Evolutionary conservation across 2,329 filamentous ascomycete genomes (phyloP).

Genomic region (Colletotrichum trifolii): DNA sequence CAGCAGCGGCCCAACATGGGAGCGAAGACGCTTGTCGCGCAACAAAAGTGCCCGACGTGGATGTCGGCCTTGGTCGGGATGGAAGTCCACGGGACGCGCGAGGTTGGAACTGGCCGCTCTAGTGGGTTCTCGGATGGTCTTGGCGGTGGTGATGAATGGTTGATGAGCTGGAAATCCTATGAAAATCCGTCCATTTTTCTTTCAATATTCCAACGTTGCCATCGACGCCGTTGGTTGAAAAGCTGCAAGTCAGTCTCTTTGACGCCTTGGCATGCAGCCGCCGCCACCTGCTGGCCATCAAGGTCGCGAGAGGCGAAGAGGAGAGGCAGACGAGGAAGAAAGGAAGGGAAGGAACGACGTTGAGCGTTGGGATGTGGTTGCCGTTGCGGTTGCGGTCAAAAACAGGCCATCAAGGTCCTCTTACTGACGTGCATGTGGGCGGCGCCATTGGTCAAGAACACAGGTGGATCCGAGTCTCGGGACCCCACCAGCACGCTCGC

Average conservation of each 20-base stretch:
- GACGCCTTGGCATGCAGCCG: constrained; percentile 29
- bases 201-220: not conserved
- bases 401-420: constrained; percentile 35
- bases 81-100: not conserved
- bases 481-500: not conserved
- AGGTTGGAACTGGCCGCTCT: not conserved
- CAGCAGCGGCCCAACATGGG: not conserved
- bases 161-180: constrained; percentile 1
- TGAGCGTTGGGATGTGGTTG: not conserved
- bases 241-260: not conserved
- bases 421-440: constrained; percentile 15
- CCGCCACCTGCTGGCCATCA: constrained; percentile 21
- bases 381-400: constrained; percentile 6
- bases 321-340: not conserved
- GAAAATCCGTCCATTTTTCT: not conserved
- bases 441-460: not conserved
- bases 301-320: constrained; percentile 7
- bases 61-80: not conserved
- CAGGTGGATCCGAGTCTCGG: constrained; percentile 7
- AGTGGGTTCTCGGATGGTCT: not conserved
- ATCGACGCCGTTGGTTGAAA: not conserved
- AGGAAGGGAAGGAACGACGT: not conserved
- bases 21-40: not conserved
- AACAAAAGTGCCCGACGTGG: constrained; percentile 11
- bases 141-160: not conserved